Evolutionary conservation across 306 rosid genomes (phyloP), one percentile per base, ranked within the genome.

Genomic region (Sphenostylis stenocarpa): DNA sequence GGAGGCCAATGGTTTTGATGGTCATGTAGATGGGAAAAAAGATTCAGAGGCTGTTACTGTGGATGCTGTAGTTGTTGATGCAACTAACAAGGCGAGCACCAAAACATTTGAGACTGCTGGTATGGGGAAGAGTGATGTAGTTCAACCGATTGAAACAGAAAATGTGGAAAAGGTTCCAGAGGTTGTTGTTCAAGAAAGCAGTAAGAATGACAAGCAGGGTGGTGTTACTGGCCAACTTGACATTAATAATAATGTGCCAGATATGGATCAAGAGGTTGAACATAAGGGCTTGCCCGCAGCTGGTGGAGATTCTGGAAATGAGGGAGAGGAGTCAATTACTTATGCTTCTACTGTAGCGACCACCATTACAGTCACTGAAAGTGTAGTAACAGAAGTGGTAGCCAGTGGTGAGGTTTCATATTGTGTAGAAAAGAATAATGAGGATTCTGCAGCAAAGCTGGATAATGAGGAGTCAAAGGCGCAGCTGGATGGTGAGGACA

Each of bases 401-500:
- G 49, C 47, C 67, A 84, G 74, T 77, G 87, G 61, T 72, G 83
- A 76, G 72, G 88, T 75, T 80, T 73, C 83, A 26, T 70, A 66
- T 36, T 57, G 78, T 16, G 73, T 56, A 36, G 87, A 78, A 84
- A 82, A 81, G 77, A 86, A 81, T 24, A 61, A 76, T 77, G 87
- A 48, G 68, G 88, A 69, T 75, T 33, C 80, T 20, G 69, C 83
- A 73, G 72, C 77, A 70, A 80, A 75, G 84, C 81, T 82, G 73
- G 89, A 81, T 70, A 85, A 29, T 77, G 90, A 70, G 67, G 82
- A 77, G 58, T 43, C 75, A 80, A 82, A 82, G 79, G 60, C 17
- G 81, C 96, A 66, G 85, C 82, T 84, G 72, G 89, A 82, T 73
- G 78, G 1, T 81, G 86, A 81, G 45, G 86, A 78, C 53, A 3